phyloP scores from a whole-genome alignment of 805 yeast genomes.

The Pichia nakasei region DNA sequence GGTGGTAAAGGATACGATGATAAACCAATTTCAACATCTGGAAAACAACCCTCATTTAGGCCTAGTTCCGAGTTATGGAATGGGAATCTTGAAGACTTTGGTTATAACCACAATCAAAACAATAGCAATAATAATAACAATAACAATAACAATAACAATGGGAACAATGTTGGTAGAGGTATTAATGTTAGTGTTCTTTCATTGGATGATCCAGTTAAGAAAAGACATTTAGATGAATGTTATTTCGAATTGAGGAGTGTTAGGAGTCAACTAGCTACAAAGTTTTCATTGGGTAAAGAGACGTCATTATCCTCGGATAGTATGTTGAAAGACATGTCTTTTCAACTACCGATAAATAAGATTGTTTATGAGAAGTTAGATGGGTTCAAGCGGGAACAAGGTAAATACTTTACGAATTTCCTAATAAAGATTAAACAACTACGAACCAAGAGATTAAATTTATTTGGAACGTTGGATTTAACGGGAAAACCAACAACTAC shows the following conservation, averaged over 20 bases:
- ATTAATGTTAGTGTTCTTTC: constrained; percentile 10
- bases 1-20: background rate
- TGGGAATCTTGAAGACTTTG: background rate
- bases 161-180: constrained; percentile 8
- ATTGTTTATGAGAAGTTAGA: constrained; percentile 35
- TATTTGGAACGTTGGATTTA: background rate
- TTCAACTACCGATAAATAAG: constrained; percentile 42
- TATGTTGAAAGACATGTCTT: constrained; percentile 47
- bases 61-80: constrained; percentile 9
- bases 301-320: constrained; percentile 30
- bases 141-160: constrained; percentile 1
- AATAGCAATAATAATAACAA: background rate
- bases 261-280: constrained; percentile 35
- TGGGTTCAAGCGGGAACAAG: constrained; percentile 27
- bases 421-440: constrained; percentile 18
- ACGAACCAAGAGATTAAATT: constrained; percentile 8
- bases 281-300: constrained; percentile 28
- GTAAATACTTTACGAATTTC: constrained; percentile 20
- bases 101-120: constrained; percentile 3
- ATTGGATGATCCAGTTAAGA: constrained; percentile 17
- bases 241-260: constrained; percentile 30
- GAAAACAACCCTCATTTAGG: constrained; percentile 6
- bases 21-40: background rate
- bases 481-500: background rate
- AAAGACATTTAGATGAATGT: constrained; percentile 23